Conservation (phyloP, 495 filamentous ascomycete genomes). For the Aspergillus coremiiformis region DNA sequence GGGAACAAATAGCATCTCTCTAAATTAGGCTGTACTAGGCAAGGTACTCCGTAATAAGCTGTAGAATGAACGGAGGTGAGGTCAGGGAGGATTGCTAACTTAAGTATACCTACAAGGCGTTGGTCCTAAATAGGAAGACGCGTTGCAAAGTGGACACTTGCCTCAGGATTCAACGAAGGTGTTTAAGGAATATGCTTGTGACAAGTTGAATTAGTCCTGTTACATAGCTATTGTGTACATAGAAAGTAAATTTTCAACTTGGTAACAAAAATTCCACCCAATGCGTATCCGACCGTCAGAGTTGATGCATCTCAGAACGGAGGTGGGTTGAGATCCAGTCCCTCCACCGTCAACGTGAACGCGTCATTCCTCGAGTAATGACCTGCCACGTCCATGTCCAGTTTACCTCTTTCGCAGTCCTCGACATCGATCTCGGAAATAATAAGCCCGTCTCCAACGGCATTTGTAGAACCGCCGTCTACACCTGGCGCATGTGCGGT, state of each 20-base stretch:
- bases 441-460: slow-evolving; percentile 29
- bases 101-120: too few relatives aligned
- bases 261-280: neutral
- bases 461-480: neutral
- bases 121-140: too few relatives aligned
- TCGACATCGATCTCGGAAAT: slow-evolving; percentile 52
- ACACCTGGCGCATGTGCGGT: slow-evolving; percentile 3
- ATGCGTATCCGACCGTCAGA: neutral
- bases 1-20: too few relatives aligned
- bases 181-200: neutral
- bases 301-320: slow-evolving; percentile 32
- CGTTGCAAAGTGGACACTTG: too few relatives aligned
- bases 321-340: slow-evolving; percentile 66
- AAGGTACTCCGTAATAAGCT: too few relatives aligned
- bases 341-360: slow-evolving; percentile 70
- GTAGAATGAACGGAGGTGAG: too few relatives aligned
- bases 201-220: neutral
- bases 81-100: too few relatives aligned
- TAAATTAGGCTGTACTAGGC: too few relatives aligned
- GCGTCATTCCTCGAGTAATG: slow-evolving; percentile 77
- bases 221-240: neutral
- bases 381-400: slow-evolving; percentile 66
- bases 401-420: slow-evolving; percentile 53
- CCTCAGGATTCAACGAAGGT: neutral
- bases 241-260: neutral